Conservation (phyloP, 805 yeast genomes). For the Sugiyamaella marilandica region DNA sequence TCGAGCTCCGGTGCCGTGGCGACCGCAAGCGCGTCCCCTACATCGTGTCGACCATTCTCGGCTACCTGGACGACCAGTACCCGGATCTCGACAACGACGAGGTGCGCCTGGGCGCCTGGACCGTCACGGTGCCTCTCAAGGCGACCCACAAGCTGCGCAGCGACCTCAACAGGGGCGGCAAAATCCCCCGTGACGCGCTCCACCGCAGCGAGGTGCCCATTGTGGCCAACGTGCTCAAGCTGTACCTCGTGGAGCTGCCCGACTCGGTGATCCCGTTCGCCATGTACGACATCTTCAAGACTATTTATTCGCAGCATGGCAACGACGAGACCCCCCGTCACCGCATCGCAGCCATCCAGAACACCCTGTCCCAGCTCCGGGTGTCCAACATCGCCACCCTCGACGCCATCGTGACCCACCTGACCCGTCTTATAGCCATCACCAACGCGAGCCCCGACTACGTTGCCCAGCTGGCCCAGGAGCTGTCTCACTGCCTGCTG, state of each 20-base stretch:
- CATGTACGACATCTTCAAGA: conserved; percentile 61
- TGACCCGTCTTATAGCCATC: conserved; percentile 56
- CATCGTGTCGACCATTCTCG: conserved; percentile 56
- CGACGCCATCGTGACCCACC: conserved; percentile 74
- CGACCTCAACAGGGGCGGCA: conserved; percentile 39
- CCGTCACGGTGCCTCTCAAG: conserved; percentile 55
- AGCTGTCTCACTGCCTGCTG: conserved; percentile 58
- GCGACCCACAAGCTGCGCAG: conserved; percentile 59
- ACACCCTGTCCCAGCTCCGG: conserved; percentile 61
- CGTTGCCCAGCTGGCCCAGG: conserved; percentile 47
- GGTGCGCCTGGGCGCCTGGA: conserved; percentile 65
- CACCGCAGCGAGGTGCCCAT: conserved; percentile 46
- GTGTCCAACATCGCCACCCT: conserved; percentile 71
- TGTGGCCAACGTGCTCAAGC: conserved; percentile 62
- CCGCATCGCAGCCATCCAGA: conserved; percentile 60
- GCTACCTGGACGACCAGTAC: conserved; percentile 63
- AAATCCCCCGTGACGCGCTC: conserved; percentile 29
- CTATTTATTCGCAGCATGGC: conserved; percentile 54
- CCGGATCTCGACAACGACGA: conserved; percentile 63
- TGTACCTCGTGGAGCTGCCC: conserved; percentile 75
- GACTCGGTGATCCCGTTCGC: conserved; percentile 65
- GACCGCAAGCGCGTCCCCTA: conserved; percentile 72
- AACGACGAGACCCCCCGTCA: conserved; percentile 30
- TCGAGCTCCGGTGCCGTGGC: conserved; percentile 63
- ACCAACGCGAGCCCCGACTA: conserved; percentile 36